phyloP scores from a whole-genome alignment of 306 rosid genomes.

The Ormosia semicastrata region DNA sequence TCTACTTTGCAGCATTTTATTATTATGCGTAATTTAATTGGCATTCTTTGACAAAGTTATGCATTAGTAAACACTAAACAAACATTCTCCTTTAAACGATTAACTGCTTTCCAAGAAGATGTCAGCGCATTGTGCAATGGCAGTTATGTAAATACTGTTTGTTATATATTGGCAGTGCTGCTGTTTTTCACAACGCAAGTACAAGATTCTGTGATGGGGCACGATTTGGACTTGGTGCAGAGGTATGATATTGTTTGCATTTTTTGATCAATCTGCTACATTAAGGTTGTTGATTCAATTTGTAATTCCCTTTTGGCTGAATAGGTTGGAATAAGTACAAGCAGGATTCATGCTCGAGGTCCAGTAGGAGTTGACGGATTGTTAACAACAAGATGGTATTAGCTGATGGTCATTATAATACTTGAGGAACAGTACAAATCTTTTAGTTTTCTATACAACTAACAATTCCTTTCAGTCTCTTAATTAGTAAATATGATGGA shows the following conservation, averaged over 20 bases:
- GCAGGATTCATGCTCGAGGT: conserved; percentile 97
- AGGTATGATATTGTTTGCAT: conserved; percentile 50
- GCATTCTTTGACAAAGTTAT: not conserved
- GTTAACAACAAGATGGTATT: conserved; percentile 91
- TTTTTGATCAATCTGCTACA: not conserved
- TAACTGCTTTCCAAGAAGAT: not conserved
- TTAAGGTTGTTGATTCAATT: conserved; percentile 13
- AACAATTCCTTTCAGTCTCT: not conserved
- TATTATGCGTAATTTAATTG: not conserved
- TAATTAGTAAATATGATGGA: not conserved
- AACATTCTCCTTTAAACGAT: not conserved
- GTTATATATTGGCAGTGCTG: conserved; percentile 70
- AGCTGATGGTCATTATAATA: conserved; percentile 7
- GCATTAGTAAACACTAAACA: conserved; percentile 13
- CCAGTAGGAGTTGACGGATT: conserved; percentile 99
- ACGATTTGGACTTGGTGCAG: conserved; percentile 97
- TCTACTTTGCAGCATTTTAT: not conserved
- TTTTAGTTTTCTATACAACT: not conserved
- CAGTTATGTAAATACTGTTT: conserved; percentile 5
- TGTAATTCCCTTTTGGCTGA: not conserved
- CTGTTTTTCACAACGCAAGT: conserved; percentile 96
- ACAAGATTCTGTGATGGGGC: conserved; percentile 95
- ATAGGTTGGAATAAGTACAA: conserved; percentile 96
- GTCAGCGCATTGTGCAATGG: not conserved
- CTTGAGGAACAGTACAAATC: not conserved